Percentiles rank a stretch among this genome's conserved stretches.
Conservation (phyloP, 2,329 filamentous ascomycete genomes). For the Colletotrichum abscissum region DNA sequence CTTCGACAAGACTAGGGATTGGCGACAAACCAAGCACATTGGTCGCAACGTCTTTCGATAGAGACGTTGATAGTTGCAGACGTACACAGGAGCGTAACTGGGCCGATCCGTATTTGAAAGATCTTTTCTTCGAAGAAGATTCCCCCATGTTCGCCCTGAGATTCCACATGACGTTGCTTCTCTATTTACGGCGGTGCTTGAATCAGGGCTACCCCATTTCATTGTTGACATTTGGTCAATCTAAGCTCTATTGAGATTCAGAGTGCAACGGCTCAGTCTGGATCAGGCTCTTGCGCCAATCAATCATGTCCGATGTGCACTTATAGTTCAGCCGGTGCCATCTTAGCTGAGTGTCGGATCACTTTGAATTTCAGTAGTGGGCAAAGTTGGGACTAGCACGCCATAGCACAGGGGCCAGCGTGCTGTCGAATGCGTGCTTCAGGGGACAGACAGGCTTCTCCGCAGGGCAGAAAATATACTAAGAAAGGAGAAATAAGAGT, state of each 20-base stretch:
- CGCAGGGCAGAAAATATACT: too few species aligned
- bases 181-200: neutral
- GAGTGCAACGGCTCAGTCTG: neutral
- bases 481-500: too few species aligned
- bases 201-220: neutral
- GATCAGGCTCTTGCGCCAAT: neutral
- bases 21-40: neutral
- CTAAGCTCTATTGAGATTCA: neutral
- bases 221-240: neutral
- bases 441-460: too few species aligned
- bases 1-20: neutral
- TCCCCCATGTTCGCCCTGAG: neutral
- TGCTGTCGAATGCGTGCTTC: neutral
- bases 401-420: neutral
- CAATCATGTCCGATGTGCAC: neutral
- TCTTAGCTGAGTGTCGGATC: neutral
- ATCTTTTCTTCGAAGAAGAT: neutral
- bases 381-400: neutral
- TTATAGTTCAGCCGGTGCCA: neutral
- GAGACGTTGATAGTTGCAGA: neutral
- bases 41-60: neutral
- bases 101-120: neutral
- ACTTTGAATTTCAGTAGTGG: neutral
- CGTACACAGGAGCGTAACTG: neutral
- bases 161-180: neutral